Conservation (phyloP, 768 basidiomycete species). For the Suillus occidentalis region DNA sequence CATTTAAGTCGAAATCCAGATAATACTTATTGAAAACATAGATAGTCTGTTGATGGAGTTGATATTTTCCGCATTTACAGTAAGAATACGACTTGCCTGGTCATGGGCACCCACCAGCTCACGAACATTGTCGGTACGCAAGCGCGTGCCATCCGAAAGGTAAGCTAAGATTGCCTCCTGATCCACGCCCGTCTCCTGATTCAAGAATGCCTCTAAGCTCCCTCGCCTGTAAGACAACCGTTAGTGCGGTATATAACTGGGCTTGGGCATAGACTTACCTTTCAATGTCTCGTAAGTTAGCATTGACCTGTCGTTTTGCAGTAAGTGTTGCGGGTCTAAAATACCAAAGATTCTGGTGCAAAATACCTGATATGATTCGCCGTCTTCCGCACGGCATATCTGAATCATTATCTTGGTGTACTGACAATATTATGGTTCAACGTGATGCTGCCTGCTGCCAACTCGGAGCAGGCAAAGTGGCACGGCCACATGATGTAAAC, state of each 20-base stretch:
- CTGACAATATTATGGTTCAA: constrained; percentile 7
- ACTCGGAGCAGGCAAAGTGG: constrained; percentile 1
- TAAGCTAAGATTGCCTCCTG: constrained; percentile 73
- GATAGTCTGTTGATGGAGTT: constrained; percentile 50
- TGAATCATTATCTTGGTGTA: constrained; percentile 46
- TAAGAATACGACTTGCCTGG: constrained; percentile 51
- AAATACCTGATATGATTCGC: constrained; percentile 58
- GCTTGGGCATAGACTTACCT: constrained; percentile 42
- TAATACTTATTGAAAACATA: constrained; percentile 85
- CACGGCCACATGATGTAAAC: constrained; percentile 19
- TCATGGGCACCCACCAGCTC: constrained; percentile 75
- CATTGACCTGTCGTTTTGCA: constrained; percentile 46
- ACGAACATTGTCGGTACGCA: constrained; percentile 69
- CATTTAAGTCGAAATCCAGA: constrained; percentile 66
- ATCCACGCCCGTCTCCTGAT: constrained; percentile 70
- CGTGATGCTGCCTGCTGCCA: background rate
- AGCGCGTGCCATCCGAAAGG: constrained; percentile 74
- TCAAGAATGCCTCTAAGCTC: constrained; percentile 69
- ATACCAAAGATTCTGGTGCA: background rate
- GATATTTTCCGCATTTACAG: constrained; percentile 1
- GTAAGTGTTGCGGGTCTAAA: background rate
- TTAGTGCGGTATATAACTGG: constrained; percentile 2
- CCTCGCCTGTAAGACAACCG: constrained; percentile 45
- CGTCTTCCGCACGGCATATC: constrained; percentile 66
- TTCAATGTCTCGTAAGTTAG: constrained; percentile 75